These are phyloP conservation scores for Tolypocladium cylindrosporum DNA, from an alignment of 2,329 filamentous ascomycete genomes.

Conservation along the genomic window DNA sequence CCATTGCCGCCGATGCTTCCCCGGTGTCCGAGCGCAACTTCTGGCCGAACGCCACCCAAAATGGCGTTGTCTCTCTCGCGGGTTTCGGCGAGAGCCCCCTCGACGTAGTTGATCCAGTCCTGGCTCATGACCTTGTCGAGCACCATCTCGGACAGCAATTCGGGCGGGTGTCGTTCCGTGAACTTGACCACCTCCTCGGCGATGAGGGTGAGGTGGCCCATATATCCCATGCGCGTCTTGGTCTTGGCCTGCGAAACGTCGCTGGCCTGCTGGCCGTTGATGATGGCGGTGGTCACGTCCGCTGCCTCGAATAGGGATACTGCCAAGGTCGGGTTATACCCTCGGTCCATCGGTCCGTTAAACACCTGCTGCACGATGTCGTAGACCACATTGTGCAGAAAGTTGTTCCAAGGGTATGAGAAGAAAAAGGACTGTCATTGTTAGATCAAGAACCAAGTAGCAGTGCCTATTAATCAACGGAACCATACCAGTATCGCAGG, in stretches of 20 bases:
- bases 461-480: background rate
- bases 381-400: conserved; percentile 97
- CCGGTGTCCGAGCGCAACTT: conserved; percentile 75
- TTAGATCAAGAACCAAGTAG: conserved; percentile 1
- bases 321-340: conserved; percentile 81
- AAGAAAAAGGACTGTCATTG: conserved; percentile 80
- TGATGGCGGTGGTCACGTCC: conserved; percentile 81
- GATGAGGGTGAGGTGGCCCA: conserved; percentile 95
- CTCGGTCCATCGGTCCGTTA: conserved; percentile 94
- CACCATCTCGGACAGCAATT: conserved; percentile 73
- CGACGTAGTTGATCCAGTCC: conserved; percentile 91
- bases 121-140: conserved; percentile 81
- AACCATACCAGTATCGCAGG: conserved; percentile 80
- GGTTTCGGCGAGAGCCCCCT: conserved; percentile 85
- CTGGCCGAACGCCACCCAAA: conserved; percentile 85
- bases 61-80: conserved; percentile 97
- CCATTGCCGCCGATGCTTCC: conserved; percentile 44
- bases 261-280: conserved; percentile 78
- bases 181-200: conserved; percentile 99
- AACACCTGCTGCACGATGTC: conserved; percentile 99
- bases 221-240: conserved; percentile 91
- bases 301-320: conserved; percentile 89
- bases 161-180: conserved; percentile 83
- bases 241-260: conserved; percentile 76
- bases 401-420: conserved; percentile 98